These are phyloP conservation scores for Termitomyces sp. DNA, from an alignment of 768 basidiomycete species.

Conservation along the genomic window DNA sequence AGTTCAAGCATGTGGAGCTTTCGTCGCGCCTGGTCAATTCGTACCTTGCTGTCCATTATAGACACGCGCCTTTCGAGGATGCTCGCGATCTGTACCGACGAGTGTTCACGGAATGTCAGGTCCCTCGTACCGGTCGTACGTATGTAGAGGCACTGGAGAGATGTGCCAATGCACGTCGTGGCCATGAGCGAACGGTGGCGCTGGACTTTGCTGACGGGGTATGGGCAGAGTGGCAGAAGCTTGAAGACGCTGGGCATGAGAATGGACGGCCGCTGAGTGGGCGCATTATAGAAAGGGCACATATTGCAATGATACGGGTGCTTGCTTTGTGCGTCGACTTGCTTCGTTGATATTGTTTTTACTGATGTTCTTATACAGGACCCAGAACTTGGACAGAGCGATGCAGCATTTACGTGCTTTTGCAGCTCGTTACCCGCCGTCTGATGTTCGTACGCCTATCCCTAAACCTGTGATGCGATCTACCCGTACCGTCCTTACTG, in stretches of 20 bases:
- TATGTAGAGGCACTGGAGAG: slow-evolving; percentile 70
- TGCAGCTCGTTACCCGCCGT: slow-evolving; percentile 62
- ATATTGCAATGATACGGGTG: slow-evolving; percentile 66
- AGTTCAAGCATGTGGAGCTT: slow-evolving; percentile 58
- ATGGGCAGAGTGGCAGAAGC: slow-evolving; percentile 62
- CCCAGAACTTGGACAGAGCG: slow-evolving; percentile 49
- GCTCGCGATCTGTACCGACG: slow-evolving; percentile 49
- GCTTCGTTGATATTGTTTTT: slow-evolving; percentile 2
- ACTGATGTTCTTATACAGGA: slow-evolving; percentile 30
- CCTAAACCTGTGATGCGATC: slow-evolving; percentile 52
- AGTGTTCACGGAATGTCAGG: slow-evolving; percentile 42
- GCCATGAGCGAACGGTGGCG: slow-evolving; percentile 47
- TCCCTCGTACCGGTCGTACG: slow-evolving; percentile 50
- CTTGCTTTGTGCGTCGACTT: slow-evolving; percentile 53
- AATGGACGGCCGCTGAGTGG: slow-evolving; percentile 29
- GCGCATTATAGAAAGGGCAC: slow-evolving; percentile 65
- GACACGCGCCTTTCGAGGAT: slow-evolving; percentile 46
- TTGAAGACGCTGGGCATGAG: slow-evolving; percentile 41
- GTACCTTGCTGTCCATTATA: slow-evolving; percentile 77
- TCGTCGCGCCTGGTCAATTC: slow-evolving; percentile 71
- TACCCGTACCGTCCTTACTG: slow-evolving; percentile 55
- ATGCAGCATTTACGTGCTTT: slow-evolving; percentile 61
- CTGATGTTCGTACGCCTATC: slow-evolving; percentile 38
- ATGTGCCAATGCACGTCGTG: slow-evolving; percentile 46
- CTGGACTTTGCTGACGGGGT: slow-evolving; percentile 54